phyloP scores from a whole-genome alignment of 1,284 basidiomycete genomes.

The Ganoderma resinaceum region DNA sequence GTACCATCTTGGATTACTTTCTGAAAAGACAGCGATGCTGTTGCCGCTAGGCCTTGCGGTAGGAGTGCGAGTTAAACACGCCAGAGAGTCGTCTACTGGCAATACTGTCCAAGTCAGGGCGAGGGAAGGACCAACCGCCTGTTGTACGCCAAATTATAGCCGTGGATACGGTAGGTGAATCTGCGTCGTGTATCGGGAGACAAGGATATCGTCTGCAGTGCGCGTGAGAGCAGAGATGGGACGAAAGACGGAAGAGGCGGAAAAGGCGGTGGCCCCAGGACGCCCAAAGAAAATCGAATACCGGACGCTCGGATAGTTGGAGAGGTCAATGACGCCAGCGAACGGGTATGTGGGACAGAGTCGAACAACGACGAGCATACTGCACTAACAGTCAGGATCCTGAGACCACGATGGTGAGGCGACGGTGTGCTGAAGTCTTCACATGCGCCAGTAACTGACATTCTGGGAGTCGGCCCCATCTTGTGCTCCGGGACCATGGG shows the following conservation, averaged over 20 bases:
- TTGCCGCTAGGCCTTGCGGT: too few species aligned
- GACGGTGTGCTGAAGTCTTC: neutral
- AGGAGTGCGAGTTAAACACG: neutral
- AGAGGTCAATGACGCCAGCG: slow-evolving; percentile 35
- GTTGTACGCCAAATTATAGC: neutral
- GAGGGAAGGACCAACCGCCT: neutral
- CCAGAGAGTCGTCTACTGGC: neutral
- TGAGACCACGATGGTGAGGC: neutral
- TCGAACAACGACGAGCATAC: neutral
- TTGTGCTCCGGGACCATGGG: neutral
- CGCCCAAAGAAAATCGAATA: slow-evolving; percentile 36
- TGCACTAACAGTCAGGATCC: neutral
- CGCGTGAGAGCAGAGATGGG: slow-evolving; percentile 29
- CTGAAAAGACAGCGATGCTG: neutral
- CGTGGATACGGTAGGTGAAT: slow-evolving; percentile 11
- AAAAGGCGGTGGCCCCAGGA: slow-evolving; percentile 34
- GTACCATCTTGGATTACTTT: neutral
- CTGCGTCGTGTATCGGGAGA: slow-evolving; percentile 29
- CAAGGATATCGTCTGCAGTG: slow-evolving; percentile 26
- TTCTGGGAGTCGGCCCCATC: neutral
- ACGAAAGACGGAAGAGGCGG: slow-evolving; percentile 28
- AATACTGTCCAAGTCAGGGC: neutral
- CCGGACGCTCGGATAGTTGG: slow-evolving; percentile 38
- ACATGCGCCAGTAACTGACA: neutral
- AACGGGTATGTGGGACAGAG: slow-evolving; percentile 32